Base-by-base conservation (phyloP, 116 monocot genomes). In the Trichopus zeylanicus region DNA sequence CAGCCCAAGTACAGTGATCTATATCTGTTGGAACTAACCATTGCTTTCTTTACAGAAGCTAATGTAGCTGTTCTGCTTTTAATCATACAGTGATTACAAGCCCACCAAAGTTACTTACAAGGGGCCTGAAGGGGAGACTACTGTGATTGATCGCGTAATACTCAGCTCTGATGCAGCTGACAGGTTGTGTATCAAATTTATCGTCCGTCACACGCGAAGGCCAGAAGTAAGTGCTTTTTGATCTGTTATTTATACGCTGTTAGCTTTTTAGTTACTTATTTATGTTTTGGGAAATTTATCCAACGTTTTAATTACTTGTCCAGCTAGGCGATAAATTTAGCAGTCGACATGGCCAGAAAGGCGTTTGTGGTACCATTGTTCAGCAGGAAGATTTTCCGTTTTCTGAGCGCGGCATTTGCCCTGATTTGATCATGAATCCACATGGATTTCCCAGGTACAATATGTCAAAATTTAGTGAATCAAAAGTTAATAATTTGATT, bases 361-460 rank as follows among this genome's bases (percentile, higher is more conserved):
- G 97, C 49, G 97, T 97, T 49, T 82, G 87, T 70, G 97, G 97
- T 16, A 91, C 80, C 38, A 91, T 97, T 59, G 87, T 97, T 63
- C 87, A 81, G 62, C 97, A 97, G 73, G 97, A 97, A 55, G 91
- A 97, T 65, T 87, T 97, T 56, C 97, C 97, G 15, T 97, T 91
- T 62, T 80, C 91, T 39, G 97, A 97, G 38, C 78, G 79, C 55
- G 97, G 97, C 46, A 82, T 91, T 46, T 97, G 97, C 61, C 97
- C 97, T 57, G 97, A 97, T 87, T 70, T 97, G 55, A 97, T 97
- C 67, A 97, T 97, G 97, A 97, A 97, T 62, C 97, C 97, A 11
- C 97, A 97, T 87, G 97, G 97, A 65, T 97, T 75, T 67, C 97
- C 97, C n/a, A 95, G 94, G 93, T 93, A 70, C 13, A 42, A 42